Conservation (phyloP, 1,139 yeast genomes). For the Taphrina populina region DNA sequence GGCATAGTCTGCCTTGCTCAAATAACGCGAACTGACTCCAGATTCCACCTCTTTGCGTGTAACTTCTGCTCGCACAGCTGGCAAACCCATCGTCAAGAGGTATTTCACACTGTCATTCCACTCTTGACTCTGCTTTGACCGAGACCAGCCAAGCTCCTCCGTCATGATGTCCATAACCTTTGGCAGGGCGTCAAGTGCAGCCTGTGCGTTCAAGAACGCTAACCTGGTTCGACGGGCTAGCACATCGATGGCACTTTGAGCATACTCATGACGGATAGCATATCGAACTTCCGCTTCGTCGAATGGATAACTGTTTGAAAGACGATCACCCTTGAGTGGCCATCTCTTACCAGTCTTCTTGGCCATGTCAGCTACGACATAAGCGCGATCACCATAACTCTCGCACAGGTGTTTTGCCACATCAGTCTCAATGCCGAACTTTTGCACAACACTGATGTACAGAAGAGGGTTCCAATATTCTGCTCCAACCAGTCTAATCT, state of each 20-base stretch:
- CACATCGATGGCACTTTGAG: slow-evolving; percentile 85
- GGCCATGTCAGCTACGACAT: slow-evolving; percentile 61
- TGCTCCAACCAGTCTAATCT: slow-evolving; percentile 70
- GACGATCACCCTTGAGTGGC: slow-evolving; percentile 45
- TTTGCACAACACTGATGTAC: slow-evolving; percentile 77
- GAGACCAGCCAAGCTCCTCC: slow-evolving; percentile 72
- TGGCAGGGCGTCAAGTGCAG: slow-evolving; percentile 77
- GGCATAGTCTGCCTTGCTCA: slow-evolving; percentile 21
- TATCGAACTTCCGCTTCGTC: slow-evolving; percentile 88
- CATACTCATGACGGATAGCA: slow-evolving; percentile 77
- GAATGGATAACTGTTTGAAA: slow-evolving; percentile 73
- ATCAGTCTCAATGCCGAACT: slow-evolving; percentile 67
- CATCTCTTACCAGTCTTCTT: slow-evolving; percentile 42
- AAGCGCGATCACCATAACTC: slow-evolving; percentile 87
- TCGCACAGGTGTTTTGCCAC: slow-evolving; percentile 80
- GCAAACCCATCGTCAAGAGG: slow-evolving; percentile 49
- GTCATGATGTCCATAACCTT: slow-evolving; percentile 85
- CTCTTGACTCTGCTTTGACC: slow-evolving; percentile 58
- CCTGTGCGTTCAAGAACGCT: slow-evolving; percentile 86
- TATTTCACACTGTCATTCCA: slow-evolving; percentile 45
- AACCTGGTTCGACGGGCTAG: slow-evolving; percentile 90
- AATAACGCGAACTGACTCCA: slow-evolving; percentile 25
- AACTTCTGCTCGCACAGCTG: slow-evolving; percentile 32
- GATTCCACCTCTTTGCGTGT: slow-evolving; percentile 38
- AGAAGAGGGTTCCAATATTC: slow-evolving; percentile 63